Conservation (phyloP, 148 eudicot genomes). For the Heliamphora exappendiculata region DNA sequence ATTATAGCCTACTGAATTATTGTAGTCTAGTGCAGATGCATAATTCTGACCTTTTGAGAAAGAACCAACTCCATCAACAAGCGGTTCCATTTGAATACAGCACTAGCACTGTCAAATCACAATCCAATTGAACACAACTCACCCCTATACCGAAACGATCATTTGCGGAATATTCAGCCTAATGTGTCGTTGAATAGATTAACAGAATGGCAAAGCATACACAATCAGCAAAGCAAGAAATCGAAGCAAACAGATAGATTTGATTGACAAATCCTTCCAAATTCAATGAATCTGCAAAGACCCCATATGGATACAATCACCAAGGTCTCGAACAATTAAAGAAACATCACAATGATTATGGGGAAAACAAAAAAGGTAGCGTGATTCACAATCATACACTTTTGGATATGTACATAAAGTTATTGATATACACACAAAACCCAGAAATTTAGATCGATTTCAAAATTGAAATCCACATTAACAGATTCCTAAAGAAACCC, state of each 20-base stretch:
- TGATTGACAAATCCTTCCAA: neutral
- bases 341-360: conserved; percentile 20
- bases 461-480: conserved; percentile 6
- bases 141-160: conserved; percentile 6
- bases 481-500: conserved; percentile 12
- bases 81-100: conserved; percentile 31
- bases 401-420: neutral
- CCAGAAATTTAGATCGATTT: conserved; percentile 10
- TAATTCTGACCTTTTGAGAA: conserved; percentile 21
- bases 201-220: too few species aligned
- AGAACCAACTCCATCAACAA: conserved; percentile 38
- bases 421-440: conserved; percentile 5
- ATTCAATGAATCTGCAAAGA: conserved; percentile 9
- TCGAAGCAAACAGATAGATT: neutral
- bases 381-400: neutral
- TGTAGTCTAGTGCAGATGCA: too few species aligned
- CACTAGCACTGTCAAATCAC: conserved; percentile 25
- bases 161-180: conserved; percentile 12
- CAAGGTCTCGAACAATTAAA: conserved; percentile 20
- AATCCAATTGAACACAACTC: conserved; percentile 29
- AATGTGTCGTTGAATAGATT: too few species aligned
- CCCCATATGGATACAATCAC: conserved; percentile 12
- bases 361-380: conserved; percentile 16
- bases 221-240: neutral
- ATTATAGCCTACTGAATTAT: too few species aligned